These are phyloP conservation scores for Avena sativa DNA, from an alignment of 176 grass and related monocot genomes.

Conservation along the genomic window DNA sequence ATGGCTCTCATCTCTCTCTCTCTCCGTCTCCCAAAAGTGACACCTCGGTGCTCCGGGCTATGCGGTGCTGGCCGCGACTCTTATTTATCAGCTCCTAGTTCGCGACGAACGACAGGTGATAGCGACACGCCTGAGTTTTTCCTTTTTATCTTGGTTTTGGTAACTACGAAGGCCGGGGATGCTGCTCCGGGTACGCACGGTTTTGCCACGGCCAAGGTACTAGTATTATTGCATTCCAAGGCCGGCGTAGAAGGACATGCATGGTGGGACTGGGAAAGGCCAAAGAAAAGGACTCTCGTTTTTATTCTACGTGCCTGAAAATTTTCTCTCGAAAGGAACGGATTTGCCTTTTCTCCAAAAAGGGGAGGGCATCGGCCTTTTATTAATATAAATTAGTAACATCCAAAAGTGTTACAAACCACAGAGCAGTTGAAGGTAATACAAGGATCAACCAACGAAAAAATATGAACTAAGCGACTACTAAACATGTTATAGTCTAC, in stretches of 20 bases:
- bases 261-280: neutral
- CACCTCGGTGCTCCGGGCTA: neutral
- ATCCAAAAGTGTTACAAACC: too few relatives aligned
- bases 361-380: too few relatives aligned
- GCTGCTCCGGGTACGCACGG: neutral
- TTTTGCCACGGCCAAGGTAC: neutral
- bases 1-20: neutral
- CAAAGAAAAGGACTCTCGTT: neutral
- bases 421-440: too few relatives aligned
- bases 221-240: neutral
- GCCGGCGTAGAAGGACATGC: neutral
- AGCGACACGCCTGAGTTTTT: neutral
- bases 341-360: too few relatives aligned
- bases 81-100: neutral
- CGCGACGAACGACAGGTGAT: neutral
- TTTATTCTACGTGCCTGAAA: neutral
- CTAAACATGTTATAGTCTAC: too few relatives aligned
- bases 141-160: neutral
- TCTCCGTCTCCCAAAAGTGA: neutral
- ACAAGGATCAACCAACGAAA: too few relatives aligned
- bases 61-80: neutral
- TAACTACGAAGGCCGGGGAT: neutral
- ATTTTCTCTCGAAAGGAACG: neutral
- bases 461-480: too few relatives aligned
- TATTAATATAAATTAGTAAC: too few relatives aligned